These are phyloP conservation scores for Luvunga scandens DNA, from an alignment of 345 rosid genomes.

Conservation along the genomic window DNA sequence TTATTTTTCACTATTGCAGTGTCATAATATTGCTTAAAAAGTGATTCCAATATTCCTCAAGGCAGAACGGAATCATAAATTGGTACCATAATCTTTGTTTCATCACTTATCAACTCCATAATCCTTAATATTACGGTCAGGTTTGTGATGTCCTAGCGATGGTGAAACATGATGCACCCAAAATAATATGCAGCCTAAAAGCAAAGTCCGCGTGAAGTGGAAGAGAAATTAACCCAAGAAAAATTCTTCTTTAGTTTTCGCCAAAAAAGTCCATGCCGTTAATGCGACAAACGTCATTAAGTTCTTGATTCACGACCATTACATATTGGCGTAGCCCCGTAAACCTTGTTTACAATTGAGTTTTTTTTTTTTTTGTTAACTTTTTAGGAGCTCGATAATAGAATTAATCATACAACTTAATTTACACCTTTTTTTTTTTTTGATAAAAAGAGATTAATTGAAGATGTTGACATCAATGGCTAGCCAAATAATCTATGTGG, in stretches of 20 bases:
- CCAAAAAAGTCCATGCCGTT: background rate
- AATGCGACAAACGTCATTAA: background rate
- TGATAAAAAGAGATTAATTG: background rate
- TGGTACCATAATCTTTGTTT: background rate
- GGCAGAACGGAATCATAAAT: background rate
- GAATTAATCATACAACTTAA: too few relatives aligned
- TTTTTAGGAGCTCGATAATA: too few relatives aligned
- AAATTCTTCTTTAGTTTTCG: background rate
- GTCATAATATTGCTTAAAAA: background rate
- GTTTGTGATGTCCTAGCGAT: background rate
- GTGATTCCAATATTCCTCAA: background rate
- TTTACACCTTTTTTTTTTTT: too few relatives aligned
- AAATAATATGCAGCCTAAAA: background rate
- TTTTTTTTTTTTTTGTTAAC: too few relatives aligned
- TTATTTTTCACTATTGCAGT: background rate
- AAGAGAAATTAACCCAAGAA: background rate
- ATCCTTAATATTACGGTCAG: background rate
- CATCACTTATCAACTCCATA: background rate
- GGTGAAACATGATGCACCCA: background rate
- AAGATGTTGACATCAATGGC: slow-evolving; percentile 12
- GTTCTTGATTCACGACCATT: background rate
- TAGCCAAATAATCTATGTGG: background rate
- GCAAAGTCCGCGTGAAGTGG: background rate
- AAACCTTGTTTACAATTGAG: background rate
- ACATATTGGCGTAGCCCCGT: background rate